Conservation (phyloP, 495 filamentous ascomycete species). For the Penicillium chermesinum region DNA sequence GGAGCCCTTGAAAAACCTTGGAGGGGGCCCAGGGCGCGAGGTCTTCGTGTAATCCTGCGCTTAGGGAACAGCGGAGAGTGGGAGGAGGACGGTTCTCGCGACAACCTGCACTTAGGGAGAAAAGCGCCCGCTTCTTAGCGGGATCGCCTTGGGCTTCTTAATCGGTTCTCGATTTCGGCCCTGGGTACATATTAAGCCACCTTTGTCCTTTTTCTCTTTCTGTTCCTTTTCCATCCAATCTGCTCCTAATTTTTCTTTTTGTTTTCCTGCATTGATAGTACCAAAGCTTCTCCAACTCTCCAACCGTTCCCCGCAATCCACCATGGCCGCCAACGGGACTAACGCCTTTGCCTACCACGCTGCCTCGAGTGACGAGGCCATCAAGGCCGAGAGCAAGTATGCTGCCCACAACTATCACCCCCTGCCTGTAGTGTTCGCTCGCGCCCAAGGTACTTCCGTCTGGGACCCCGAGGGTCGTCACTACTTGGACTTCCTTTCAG, state of each 20-base stretch:
- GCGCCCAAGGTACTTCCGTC: conserved; percentile 75
- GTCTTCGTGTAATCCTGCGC: conserved; percentile 33
- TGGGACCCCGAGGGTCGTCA: conserved; percentile 97
- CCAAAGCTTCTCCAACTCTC: conserved; percentile 1
- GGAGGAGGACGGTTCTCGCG: conserved; percentile 26
- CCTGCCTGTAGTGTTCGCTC: conserved; percentile 84
- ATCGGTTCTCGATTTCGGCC: background rate
- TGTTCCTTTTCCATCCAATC: conserved; percentile 13
- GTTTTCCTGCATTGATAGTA: conserved; percentile 3
- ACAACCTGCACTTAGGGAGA: conserved; percentile 51
- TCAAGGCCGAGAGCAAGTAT: conserved; percentile 72
- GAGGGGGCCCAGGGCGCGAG: background rate
- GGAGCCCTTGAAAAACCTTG: background rate
- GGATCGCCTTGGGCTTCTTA: background rate
- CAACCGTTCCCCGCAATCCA: conserved; percentile 17
- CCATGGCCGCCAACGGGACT: conserved; percentile 41
- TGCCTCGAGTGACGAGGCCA: conserved; percentile 70
- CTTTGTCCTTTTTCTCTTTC: conserved; percentile 10
- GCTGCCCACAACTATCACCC: conserved; percentile 99
- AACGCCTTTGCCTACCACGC: conserved; percentile 61
- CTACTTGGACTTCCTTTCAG: conserved; percentile 97
- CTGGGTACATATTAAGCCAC: conserved; percentile 11
- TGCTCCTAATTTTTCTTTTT: conserved; percentile 9
- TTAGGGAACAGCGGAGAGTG: conserved; percentile 29
- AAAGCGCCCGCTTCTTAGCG: conserved; percentile 10